Evolutionary conservation across 2,329 filamentous ascomycete genomes (phyloP).

Genomic region (Daldinia eschscholtzii): DNA sequence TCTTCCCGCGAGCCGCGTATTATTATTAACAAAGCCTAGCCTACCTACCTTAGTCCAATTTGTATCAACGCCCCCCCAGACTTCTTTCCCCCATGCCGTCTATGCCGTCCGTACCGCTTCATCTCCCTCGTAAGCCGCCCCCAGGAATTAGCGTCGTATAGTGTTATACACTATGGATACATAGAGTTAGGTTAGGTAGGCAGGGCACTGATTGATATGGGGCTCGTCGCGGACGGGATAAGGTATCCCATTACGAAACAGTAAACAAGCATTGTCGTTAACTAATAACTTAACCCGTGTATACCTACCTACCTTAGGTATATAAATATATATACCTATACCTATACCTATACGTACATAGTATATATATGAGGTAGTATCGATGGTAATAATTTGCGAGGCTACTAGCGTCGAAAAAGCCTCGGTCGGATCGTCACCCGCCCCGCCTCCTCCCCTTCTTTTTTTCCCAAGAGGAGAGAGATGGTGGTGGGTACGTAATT

Average conservation of each 20-base stretch:
- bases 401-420: slow-evolving; percentile 3
- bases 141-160: neutral
- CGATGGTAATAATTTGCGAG: too few species aligned
- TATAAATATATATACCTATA: too few species aligned
- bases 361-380: too few species aligned
- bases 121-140: neutral
- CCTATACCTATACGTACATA: too few species aligned
- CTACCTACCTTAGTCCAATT: too few species aligned
- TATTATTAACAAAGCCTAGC: neutral
- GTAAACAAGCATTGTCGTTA: too few species aligned
- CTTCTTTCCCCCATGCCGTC: too few species aligned
- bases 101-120: slow-evolving; percentile 5
- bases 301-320: too few species aligned
- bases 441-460: too few species aligned
- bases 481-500: slow-evolving; percentile 2
- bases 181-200: too few species aligned
- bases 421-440: neutral
- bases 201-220: neutral
- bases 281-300: too few species aligned
- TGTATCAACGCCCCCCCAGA: slow-evolving; percentile 1
- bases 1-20: neutral
- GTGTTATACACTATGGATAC: neutral
- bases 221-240: neutral
- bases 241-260: neutral
- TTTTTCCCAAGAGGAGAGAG: too few species aligned